phyloP scores from a whole-genome alignment of 2,329 filamentous ascomycete species.

The Zymoseptoria ardabiliae region DNA sequence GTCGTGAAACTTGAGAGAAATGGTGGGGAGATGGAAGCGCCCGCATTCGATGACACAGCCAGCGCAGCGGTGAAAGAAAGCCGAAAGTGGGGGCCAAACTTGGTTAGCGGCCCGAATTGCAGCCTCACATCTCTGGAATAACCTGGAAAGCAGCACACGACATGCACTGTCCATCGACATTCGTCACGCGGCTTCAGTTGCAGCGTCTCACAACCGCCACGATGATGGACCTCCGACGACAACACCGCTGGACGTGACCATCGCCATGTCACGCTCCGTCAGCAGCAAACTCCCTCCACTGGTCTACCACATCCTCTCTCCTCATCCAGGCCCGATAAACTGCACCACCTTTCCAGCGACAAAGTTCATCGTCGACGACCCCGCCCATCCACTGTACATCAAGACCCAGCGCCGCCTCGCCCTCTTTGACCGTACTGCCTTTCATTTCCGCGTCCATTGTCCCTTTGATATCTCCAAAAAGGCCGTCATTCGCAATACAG shows the following conservation, averaged over 20 bases:
- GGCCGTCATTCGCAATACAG: constrained; percentile 42
- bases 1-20: constrained; percentile 4
- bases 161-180: too few species aligned
- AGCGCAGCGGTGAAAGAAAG: not conserved
- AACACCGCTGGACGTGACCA: not conserved
- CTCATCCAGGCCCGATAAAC: constrained; percentile 20
- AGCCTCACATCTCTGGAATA: too few species aligned
- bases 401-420: constrained; percentile 21
- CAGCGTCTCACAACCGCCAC: too few species aligned
- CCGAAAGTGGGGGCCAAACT: too few species aligned
- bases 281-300: constrained; percentile 3
- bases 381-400: constrained; percentile 28
- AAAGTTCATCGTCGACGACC: constrained; percentile 17
- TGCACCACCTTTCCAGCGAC: constrained; percentile 21
- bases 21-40: not conserved
- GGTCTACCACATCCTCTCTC: constrained; percentile 16
- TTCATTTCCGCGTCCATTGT: constrained; percentile 44
- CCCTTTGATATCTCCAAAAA: constrained; percentile 30
- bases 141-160: too few species aligned
- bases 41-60: not conserved
- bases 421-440: constrained; percentile 26
- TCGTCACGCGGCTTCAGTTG: too few species aligned
- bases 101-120: too few species aligned
- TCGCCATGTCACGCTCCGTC: not conserved
- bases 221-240: too few species aligned